Conservation (phyloP, 129 eudicot species). For the Chrysanthemum seticuspe region DNA sequence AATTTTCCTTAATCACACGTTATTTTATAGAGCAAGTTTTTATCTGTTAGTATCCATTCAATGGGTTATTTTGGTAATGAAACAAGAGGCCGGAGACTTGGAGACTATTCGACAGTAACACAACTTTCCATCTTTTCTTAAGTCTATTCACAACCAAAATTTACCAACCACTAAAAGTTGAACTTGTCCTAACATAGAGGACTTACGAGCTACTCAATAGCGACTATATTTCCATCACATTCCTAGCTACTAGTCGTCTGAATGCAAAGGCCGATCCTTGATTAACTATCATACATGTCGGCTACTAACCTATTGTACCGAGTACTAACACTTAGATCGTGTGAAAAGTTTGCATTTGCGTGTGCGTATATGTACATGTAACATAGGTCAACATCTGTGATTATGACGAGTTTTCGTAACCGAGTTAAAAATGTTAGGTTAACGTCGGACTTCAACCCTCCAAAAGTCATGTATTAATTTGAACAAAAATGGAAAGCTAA, state of each 20-base stretch:
- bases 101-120: too few species aligned
- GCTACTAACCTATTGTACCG: background rate
- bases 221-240: background rate
- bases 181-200: too few species aligned
- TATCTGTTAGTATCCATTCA: too few species aligned
- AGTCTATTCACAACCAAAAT: too few species aligned
- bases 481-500: slow-evolving; percentile 34
- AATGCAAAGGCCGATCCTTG: background rate
- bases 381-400: background rate
- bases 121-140: too few species aligned
- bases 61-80: too few species aligned
- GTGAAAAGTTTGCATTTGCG: background rate
- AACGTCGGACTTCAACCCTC: slow-evolving; percentile 36
- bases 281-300: background rate
- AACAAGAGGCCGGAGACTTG: too few species aligned
- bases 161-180: too few species aligned
- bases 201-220: too few species aligned
- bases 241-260: background rate
- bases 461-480: slow-evolving; percentile 24
- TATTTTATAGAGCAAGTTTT: too few species aligned
- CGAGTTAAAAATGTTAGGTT: slow-evolving; percentile 49
- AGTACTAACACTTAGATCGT: background rate
- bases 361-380: background rate
- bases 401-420: slow-evolving; percentile 22
- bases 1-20: too few species aligned